Percentiles rank a stretch among this genome's conserved stretches.
phyloP scores from a whole-genome alignment of 192 early-diverging fungal species.

The Backusella tarrabulga region DNA sequence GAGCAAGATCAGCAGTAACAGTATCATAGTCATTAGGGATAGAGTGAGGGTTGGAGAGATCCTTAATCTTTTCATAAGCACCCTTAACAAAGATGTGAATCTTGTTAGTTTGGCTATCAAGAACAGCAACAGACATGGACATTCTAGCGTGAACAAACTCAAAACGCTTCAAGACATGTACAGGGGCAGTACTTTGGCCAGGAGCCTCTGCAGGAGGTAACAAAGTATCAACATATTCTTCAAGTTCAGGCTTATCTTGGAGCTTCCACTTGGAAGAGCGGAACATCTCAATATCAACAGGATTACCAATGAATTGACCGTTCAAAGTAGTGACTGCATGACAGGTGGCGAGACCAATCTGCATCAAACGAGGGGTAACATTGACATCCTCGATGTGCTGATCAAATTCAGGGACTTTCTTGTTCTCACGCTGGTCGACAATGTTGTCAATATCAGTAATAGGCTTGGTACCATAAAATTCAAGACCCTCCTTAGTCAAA shows the following conservation, averaged over 20 bases:
- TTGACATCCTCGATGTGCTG: conserved; percentile 16
- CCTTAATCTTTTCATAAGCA: conserved; percentile 69
- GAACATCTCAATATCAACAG: conserved; percentile 74
- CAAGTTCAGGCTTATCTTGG: conserved; percentile 17
- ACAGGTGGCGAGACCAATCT: conserved; percentile 42
- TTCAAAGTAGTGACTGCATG: conserved; percentile 49
- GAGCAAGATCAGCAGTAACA: conserved; percentile 53
- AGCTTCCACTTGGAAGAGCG: conserved; percentile 41
- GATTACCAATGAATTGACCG: conserved; percentile 54
- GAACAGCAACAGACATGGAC: conserved; percentile 70
- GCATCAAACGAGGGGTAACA: conserved; percentile 27
- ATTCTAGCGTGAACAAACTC: conserved; percentile 69
- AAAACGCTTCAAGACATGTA: conserved; percentile 62
- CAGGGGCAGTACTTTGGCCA: conserved; percentile 12
- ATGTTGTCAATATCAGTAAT: background rate
- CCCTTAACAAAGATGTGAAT: conserved; percentile 68
- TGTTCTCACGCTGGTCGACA: background rate
- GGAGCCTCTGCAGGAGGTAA: conserved; percentile 22
- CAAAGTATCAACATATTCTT: conserved; percentile 44
- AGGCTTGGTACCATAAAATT: conserved; percentile 49
- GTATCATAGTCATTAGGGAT: conserved; percentile 59
- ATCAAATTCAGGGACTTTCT: conserved; percentile 15
- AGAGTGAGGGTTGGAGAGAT: conserved; percentile 42
- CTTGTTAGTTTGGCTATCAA: conserved; percentile 46
- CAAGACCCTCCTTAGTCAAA: conserved; percentile 68